These are phyloP conservation scores for Curvularia sp. DNA, from an alignment of 2,329 filamentous ascomycete genomes.

Conservation along the genomic window DNA sequence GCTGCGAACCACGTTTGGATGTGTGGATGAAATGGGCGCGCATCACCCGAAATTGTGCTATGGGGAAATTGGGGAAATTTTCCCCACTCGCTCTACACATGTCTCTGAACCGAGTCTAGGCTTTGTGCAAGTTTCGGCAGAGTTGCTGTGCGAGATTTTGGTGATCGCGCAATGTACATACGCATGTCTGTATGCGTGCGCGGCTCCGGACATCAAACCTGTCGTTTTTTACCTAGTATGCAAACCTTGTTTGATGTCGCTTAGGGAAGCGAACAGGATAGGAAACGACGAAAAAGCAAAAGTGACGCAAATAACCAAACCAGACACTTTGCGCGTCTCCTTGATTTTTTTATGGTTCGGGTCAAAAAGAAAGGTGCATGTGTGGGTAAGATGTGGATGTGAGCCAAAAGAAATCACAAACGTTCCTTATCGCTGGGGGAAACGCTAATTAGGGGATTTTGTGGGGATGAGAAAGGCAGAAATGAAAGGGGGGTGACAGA, in stretches of 20 bases:
- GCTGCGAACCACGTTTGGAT: neutral
- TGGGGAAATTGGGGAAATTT: neutral
- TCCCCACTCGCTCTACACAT: neutral
- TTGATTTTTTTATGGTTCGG: neutral
- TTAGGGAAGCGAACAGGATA: neutral
- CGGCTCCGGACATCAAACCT: neutral
- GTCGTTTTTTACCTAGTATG: neutral
- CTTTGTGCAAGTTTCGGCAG: neutral
- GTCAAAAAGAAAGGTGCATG: neutral
- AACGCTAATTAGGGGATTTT: neutral
- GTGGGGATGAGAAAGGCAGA: conserved; percentile 1
- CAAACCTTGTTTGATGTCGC: neutral
- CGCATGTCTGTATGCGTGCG: neutral
- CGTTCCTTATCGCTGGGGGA: neutral
- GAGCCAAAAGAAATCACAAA: neutral
- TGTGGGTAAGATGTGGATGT: neutral
- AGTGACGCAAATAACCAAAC: neutral
- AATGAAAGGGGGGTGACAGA: neutral
- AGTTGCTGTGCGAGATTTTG: neutral
- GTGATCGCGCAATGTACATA: too few relatives aligned
- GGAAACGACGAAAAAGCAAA: neutral
- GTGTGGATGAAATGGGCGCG: neutral
- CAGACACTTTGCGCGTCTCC: neutral
- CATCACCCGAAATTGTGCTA: neutral
- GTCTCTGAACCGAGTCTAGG: neutral